Evolutionary conservation across 2,329 filamentous ascomycete genomes (phyloP), one percentile per base, ranked within the genome.

Genomic region (Ceratocystis huliohia): DNA sequence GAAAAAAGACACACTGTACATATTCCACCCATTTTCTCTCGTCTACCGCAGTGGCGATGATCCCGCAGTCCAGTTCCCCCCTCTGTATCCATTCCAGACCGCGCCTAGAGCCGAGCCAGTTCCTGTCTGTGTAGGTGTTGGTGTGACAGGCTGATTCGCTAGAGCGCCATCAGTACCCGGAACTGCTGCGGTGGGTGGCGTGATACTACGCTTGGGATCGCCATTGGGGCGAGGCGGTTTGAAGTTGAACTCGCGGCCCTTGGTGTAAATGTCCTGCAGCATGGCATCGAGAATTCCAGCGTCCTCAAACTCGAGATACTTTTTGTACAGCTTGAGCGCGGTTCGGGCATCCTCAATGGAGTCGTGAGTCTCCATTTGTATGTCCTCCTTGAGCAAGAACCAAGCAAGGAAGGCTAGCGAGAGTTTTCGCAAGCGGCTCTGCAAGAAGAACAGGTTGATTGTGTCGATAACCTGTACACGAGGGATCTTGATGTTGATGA

Each of bases 401-500:
- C 91, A 96, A 0, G 94, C 92, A 20, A 99, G 78, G 74, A 96
- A 97, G 33, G 93, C 89, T 22, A 99, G 81, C 6, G 88, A 94
- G 1, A 99, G 83, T 73, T 92, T 94, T n/a, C 95, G 86, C 65
- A 90, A 83, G 41, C 91, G 87, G 17, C 84, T 81, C 66, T 88
- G 85, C 67, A 96, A 85, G 76, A 89, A 95, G 78, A 96, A 97
- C 1, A 96, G 81, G 69, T 95, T 88, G 70, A 92, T 91, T 0
- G 95, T 99, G 76, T 99, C 94, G 66, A 99, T 91, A 45, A 96
- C 88, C 74, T 99, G 94, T 2, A 84, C 76, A 73, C 88, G 89
- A 1, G 95, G 94, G 0, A 99, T 88, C 74, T 96, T 90, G 66
- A 99, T 96, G 75, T 99, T 99, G 76, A 96, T 96, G 66, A 96